Base-by-base conservation (phyloP, 2,329 filamentous ascomycete genomes). In the Ascochyta viciae-villosae region DNA sequence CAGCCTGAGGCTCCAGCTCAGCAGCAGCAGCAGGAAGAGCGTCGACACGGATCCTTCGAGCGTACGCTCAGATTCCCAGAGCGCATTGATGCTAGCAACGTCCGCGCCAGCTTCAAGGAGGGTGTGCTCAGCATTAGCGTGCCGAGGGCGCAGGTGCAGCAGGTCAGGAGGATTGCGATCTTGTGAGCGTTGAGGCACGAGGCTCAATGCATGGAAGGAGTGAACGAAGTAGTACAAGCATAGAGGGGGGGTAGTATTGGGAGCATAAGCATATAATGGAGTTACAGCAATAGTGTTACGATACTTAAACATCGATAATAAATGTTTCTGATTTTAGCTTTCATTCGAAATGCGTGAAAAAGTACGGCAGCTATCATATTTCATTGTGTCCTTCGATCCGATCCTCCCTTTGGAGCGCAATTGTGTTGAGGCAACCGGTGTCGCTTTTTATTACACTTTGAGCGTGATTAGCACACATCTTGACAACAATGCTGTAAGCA, bases 31-130 rank as follows among this genome's bases (percentile, higher is more conserved):
- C 42, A 63, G n/a, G 47, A 61, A 22, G 87, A 90, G 78, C 86
- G 87, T 65, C 83, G 81, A 57, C 77, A 88, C 54, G 88, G 88
- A 72, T 82, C 87, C 63, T 91, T 91, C 77, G 81, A 84, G 44
- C 84, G 89, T 61, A 85, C 81, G 56, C 91, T 91, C 78, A 84
- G 79, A 73, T 91, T 91, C 79, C 86, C 88, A 0, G 76, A 77
- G 48, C 83, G 82, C 26, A 82, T 91, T 58, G 85, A 89, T 68
- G 82, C 85, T 66, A 84, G 87, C 15, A 76, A 68, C 3, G 88
- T 91, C 51, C 80, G 75, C 40, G 89, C 89, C 45, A 81, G 72
- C 50, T 83, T 91, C 65, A 83, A 85, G 74, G 83, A 90, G 58
- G 89, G 89, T 26, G 80, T 90, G 60, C 78, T 91, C 62, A 84